These are phyloP conservation scores for Agrocybe chaxingu DNA, from an alignment of 768 basidiomycete genomes.

Conservation along the genomic window DNA sequence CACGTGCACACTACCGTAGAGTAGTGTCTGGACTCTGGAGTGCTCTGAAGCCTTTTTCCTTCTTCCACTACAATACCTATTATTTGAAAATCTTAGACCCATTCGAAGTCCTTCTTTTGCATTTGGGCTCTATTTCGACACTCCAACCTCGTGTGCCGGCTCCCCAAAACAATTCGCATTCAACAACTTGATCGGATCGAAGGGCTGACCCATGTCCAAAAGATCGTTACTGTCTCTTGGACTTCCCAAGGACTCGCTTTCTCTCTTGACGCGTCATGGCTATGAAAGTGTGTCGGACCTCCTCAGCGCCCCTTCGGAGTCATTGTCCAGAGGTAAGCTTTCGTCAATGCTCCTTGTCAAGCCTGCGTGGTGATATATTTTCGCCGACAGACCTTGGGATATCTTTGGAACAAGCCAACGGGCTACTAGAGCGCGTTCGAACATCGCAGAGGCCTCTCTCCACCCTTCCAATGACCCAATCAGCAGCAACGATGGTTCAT, in stretches of 20 bases:
- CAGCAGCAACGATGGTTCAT: slow-evolving; percentile 44
- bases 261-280: slow-evolving; percentile 47
- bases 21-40: too few relatives aligned
- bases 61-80: too few relatives aligned
- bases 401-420: slow-evolving; percentile 40
- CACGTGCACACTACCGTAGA: too few relatives aligned
- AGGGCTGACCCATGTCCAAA: slow-evolving; percentile 28
- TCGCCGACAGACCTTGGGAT: slow-evolving; percentile 46
- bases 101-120: too few relatives aligned
- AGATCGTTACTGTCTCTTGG: slow-evolving; percentile 45
- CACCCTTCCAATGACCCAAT: slow-evolving; percentile 44
- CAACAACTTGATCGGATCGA: background rate
- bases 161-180: background rate
- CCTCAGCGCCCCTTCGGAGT: slow-evolving; percentile 35
- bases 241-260: slow-evolving; percentile 43
- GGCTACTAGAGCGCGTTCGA: slow-evolving; percentile 41
- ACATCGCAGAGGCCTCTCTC: slow-evolving; percentile 22
- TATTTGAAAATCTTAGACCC: too few relatives aligned
- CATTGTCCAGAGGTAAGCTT: background rate
- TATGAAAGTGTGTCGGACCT: slow-evolving; percentile 60
- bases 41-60: too few relatives aligned
- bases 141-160: too few relatives aligned
- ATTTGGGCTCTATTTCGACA: too few relatives aligned
- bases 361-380: background rate
- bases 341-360: background rate